A percentile compares a stretch with the other conserved stretches of the same genome.
These are phyloP conservation scores for Umbelopsis sp. DNA, from an alignment of 192 early-diverging fungal species.

Conservation along the genomic window DNA sequence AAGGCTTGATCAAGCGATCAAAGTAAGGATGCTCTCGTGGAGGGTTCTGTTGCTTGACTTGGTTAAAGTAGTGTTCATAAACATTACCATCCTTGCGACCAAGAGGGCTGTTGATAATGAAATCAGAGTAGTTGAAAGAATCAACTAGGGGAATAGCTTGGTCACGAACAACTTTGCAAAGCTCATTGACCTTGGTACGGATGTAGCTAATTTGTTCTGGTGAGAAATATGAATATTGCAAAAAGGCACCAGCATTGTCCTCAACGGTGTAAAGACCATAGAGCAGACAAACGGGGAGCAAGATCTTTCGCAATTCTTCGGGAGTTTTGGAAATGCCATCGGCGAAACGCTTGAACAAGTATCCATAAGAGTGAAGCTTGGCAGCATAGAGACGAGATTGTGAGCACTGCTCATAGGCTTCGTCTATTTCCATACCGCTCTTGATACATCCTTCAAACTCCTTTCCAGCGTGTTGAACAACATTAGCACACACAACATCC, in stretches of 20 bases:
- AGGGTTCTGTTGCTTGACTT: conserved; percentile 79
- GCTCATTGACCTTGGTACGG: conserved; percentile 61
- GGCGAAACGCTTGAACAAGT: conserved; percentile 84
- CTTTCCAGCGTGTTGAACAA: conserved; percentile 78
- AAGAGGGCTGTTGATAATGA: conserved; percentile 86
- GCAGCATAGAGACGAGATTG: conserved; percentile 81
- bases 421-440: conserved; percentile 72
- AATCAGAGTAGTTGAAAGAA: conserved; percentile 88
- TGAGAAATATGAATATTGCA: conserved; percentile 84
- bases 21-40: conserved; percentile 75
- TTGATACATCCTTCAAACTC: conserved; percentile 73
- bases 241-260: conserved; percentile 83
- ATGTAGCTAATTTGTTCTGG: conserved; percentile 73
- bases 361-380: conserved; percentile 84
- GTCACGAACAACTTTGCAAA: conserved; percentile 73
- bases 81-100: conserved; percentile 87
- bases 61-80: conserved; percentile 85
- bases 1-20: conserved; percentile 73
- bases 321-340: conserved; percentile 72
- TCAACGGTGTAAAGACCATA: conserved; percentile 85
- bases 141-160: conserved; percentile 86
- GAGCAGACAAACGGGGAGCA: conserved; percentile 74
- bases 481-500: conserved; percentile 80
- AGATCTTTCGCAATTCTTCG: conserved; percentile 58
- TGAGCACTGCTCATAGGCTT: conserved; percentile 88